Percentiles rank a stretch among this genome's conserved stretches.
These are phyloP conservation scores for Candida gigantensis DNA, from an alignment of 1,139 yeast species.

Conservation along the genomic window DNA sequence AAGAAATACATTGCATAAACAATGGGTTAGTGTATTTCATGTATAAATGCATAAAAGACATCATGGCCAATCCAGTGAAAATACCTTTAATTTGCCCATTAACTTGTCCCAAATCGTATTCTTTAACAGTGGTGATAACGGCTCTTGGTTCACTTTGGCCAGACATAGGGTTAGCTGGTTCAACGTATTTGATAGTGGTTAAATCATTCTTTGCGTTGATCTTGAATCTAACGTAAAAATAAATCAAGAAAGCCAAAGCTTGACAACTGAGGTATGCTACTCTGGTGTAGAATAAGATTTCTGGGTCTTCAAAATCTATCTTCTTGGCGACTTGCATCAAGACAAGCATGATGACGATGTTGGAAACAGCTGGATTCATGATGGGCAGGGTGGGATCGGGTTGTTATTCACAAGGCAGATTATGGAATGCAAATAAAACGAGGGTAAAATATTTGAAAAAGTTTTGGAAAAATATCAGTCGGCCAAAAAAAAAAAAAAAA, in stretches of 20 bases:
- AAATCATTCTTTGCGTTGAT: conserved; percentile 81
- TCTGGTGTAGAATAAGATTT: conserved; percentile 75
- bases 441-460: too few species aligned
- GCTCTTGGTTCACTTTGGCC: conserved; percentile 74
- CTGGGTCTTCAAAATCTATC: conserved; percentile 86
- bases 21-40: conserved; percentile 98
- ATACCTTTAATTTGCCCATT: conserved; percentile 77
- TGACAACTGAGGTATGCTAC: conserved; percentile 70
- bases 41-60: conserved; percentile 97
- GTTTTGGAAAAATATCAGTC: too few species aligned
- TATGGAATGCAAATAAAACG: background rate
- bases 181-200: conserved; percentile 88
- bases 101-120: conserved; percentile 88
- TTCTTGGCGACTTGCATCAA: conserved; percentile 96
- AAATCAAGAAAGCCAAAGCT: conserved; percentile 62
- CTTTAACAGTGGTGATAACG: conserved; percentile 88
- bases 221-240: conserved; percentile 60
- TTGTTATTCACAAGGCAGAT: background rate
- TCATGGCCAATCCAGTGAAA: conserved; percentile 92
- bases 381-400: conserved; percentile 14
- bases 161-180: conserved; percentile 78
- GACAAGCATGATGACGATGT: conserved; percentile 87
- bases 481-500: too few species aligned
- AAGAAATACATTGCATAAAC: conserved; percentile 90
- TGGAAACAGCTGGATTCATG: conserved; percentile 86